Percentiles rank a stretch among this genome's conserved stretches.
Evolutionary conservation across 495 filamentous ascomycete genomes (phyloP).

Genomic region (Corynascus novoguineensis): DNA sequence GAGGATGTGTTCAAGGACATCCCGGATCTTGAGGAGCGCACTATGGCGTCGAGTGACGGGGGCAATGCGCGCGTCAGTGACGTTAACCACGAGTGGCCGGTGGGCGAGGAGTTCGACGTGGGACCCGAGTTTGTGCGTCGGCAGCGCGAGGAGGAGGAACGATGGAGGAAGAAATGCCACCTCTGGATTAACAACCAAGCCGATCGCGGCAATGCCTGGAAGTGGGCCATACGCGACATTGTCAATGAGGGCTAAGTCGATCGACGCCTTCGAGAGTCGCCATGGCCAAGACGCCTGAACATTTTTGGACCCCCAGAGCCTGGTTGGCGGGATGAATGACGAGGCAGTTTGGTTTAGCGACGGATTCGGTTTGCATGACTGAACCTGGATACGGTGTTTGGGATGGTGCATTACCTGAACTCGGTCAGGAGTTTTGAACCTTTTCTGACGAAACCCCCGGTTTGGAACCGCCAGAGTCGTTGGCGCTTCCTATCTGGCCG

Average conservation of each 20-base stretch:
- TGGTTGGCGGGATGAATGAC: constrained; percentile 11
- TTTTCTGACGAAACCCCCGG: too few species aligned
- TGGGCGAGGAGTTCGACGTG: constrained; percentile 95
- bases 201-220: constrained; percentile 41
- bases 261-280: too few species aligned
- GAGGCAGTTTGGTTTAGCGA: neutral
- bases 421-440: too few species aligned
- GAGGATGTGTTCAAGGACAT: constrained; percentile 53
- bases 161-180: constrained; percentile 79
- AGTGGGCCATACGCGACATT: constrained; percentile 47
- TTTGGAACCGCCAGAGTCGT: neutral
- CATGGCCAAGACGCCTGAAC: too few species aligned
- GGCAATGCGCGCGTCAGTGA: constrained; percentile 43
- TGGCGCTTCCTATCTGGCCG: neutral
- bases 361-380: neutral
- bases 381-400: neutral
- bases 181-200: constrained; percentile 57
- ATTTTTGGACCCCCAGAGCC: too few species aligned
- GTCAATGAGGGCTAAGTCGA: constrained; percentile 27
- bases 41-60: constrained; percentile 36
- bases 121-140: constrained; percentile 88
- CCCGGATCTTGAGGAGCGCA: constrained; percentile 48
- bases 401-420: too few species aligned
- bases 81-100: constrained; percentile 70
- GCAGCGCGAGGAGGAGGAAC: constrained; percentile 83